phyloP scores from a whole-genome alignment of 345 rosid species.

The Citrus maxima region DNA sequence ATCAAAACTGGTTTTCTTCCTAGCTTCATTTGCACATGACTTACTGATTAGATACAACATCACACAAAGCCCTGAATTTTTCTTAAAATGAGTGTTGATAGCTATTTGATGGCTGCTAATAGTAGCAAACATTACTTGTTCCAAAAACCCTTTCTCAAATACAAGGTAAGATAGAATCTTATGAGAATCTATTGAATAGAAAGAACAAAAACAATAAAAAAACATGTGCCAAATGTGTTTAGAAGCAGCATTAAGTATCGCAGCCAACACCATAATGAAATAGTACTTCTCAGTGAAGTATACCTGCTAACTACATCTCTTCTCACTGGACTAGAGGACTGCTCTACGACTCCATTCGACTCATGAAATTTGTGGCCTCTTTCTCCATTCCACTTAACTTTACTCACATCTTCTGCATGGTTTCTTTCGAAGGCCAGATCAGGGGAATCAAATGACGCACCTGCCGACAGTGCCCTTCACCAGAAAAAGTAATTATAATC shows the following conservation, averaged over 20 bases:
- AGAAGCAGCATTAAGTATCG: background rate
- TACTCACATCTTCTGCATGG: slow-evolving; percentile 23
- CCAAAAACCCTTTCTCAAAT: background rate
- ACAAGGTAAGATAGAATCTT: background rate
- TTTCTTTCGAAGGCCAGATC: slow-evolving; percentile 20
- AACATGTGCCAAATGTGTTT: background rate
- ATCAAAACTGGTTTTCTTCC: background rate
- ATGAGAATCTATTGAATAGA: background rate
- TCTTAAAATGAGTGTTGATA: background rate
- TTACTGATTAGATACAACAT: background rate
- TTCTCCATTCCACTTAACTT: slow-evolving; percentile 25
- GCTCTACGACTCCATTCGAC: slow-evolving; percentile 31
- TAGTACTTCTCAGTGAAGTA: background rate
- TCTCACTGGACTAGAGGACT: slow-evolving; percentile 39
- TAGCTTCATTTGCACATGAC: background rate
- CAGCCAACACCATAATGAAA: background rate
- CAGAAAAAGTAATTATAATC: slow-evolving; percentile 1
- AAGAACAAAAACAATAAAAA: background rate
- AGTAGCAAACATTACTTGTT: background rate
- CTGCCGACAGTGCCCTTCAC: slow-evolving; percentile 25
- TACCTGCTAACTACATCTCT: slow-evolving; percentile 46
- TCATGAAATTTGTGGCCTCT: slow-evolving; percentile 33
- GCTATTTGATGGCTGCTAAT: background rate
- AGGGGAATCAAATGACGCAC: slow-evolving; percentile 25
- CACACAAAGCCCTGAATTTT: background rate